Conservation (phyloP, 2,329 filamentous ascomycete genomes). For the Diaporthe sp. region DNA sequence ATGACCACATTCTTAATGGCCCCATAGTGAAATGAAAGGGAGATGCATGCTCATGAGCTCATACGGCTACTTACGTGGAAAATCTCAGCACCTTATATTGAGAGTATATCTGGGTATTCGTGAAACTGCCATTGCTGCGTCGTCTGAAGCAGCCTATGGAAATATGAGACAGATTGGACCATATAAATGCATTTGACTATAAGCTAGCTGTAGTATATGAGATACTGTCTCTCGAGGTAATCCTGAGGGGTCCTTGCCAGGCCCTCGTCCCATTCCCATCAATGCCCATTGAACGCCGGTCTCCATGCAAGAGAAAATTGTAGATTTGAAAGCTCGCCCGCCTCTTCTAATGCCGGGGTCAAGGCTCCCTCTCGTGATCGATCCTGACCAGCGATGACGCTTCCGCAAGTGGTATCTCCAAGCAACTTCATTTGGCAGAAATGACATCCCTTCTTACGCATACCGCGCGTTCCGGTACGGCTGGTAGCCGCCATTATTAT, state of each 20-base stretch:
- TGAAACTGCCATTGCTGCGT: neutral
- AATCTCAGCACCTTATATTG: too few species aligned
- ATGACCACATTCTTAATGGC: too few species aligned
- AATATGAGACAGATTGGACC: neutral
- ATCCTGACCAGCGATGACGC: neutral
- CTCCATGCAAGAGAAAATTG: conserved; percentile 20
- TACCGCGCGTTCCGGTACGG: conserved; percentile 26
- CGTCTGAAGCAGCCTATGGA: neutral
- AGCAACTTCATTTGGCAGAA: neutral
- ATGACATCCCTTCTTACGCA: conserved; percentile 21
- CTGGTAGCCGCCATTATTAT: conserved; percentile 31
- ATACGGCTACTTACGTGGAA: neutral
- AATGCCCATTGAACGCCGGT: conserved; percentile 33
- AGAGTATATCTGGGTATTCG: too few species aligned
- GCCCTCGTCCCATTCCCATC: neutral
- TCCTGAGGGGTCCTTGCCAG: neutral
- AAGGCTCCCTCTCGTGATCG: neutral
- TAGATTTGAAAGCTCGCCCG: conserved; percentile 1
- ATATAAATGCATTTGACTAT: conserved; percentile 18
- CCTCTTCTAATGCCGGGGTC: neutral
- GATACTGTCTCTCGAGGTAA: conserved; percentile 1
- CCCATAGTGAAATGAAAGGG: neutral
- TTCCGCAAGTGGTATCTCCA: neutral
- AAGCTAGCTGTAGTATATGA: conserved; percentile 16
- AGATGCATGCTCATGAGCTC: neutral